Conservation (phyloP, 2,329 filamentous ascomycete species). For the Emmonsiellopsis sp. region DNA sequence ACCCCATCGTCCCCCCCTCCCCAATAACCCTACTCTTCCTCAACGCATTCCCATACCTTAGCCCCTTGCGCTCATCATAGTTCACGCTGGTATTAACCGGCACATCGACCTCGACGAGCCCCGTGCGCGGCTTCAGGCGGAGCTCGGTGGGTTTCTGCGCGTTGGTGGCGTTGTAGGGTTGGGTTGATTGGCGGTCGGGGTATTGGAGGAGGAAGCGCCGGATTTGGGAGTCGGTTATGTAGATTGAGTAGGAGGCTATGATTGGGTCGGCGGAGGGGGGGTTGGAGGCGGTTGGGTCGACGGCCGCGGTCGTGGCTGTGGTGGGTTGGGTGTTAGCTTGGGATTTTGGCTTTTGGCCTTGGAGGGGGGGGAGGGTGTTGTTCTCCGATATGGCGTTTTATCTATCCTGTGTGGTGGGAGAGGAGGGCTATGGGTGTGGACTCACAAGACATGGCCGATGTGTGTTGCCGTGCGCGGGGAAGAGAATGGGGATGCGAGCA, state of each 20-base stretch:
- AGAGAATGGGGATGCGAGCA: too few species aligned
- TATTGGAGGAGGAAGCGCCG: slow-evolving; percentile 81
- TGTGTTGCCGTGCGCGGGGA: too few species aligned
- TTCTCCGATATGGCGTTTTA: too few species aligned
- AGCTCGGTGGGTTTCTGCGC: slow-evolving; percentile 57
- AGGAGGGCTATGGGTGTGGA: too few species aligned
- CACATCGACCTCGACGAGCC: slow-evolving; percentile 88
- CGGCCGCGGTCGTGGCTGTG: not conserved
- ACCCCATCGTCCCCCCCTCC: slow-evolving; percentile 58
- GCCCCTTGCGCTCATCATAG: slow-evolving; percentile 76
- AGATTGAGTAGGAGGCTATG: slow-evolving; percentile 70
- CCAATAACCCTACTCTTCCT: slow-evolving; percentile 43
- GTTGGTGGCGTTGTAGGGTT: slow-evolving; percentile 50
- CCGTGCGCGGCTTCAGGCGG: slow-evolving; percentile 70
- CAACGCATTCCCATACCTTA: slow-evolving; percentile 73
- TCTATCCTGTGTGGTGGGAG: too few species aligned
- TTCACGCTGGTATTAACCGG: slow-evolving; percentile 62
- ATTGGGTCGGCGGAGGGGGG: slow-evolving; percentile 51
- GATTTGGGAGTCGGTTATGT: slow-evolving; percentile 65
- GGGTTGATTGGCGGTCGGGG: slow-evolving; percentile 54
- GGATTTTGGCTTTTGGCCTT: too few species aligned
- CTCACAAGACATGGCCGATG: too few species aligned
- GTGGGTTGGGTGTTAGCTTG: not conserved
- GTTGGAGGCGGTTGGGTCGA: not conserved
- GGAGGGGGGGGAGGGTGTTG: too few species aligned